Evolutionary conservation across 148 eudicot genomes (phyloP).

Genomic region (Rhododendron griersonianum): DNA sequence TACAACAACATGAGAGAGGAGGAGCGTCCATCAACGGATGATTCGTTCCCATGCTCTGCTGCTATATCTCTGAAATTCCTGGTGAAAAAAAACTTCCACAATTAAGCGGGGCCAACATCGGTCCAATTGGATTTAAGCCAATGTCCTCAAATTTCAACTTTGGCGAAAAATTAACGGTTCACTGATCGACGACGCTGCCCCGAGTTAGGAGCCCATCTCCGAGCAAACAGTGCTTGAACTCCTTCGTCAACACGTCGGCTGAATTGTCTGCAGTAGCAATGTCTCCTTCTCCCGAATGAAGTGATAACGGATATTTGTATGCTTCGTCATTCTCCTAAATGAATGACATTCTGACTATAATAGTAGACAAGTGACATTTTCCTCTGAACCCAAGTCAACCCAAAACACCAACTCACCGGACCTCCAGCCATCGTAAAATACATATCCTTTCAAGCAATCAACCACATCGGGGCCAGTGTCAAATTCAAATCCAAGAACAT

Average conservation of each 20-base stretch:
- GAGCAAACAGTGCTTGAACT: background rate
- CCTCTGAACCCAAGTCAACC: too few relatives aligned
- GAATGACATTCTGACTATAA: background rate
- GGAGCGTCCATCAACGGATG: too few relatives aligned
- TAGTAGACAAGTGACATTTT: background rate
- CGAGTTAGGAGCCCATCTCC: background rate
- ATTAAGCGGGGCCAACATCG: background rate
- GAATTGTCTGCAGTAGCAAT: background rate
- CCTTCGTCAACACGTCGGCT: too few relatives aligned
- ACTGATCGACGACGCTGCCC: too few relatives aligned
- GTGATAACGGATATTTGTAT: too few relatives aligned
- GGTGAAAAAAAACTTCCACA: too few relatives aligned
- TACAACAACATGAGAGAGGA: too few relatives aligned
- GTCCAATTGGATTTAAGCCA: background rate
- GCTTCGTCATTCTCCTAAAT: background rate
- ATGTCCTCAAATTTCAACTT: background rate
- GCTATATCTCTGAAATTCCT: too few relatives aligned
- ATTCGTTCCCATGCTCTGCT: too few relatives aligned
- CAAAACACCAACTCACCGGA: background rate
- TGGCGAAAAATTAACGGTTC: too few relatives aligned
- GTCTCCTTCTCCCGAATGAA: background rate
- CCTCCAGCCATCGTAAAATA: background rate
- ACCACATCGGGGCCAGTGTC: background rate
- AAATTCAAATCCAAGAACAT: constrained; percentile 19
- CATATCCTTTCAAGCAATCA: background rate